These are phyloP conservation scores for Calonectria pseudoreteaudii DNA, from an alignment of 2,329 filamentous ascomycete genomes.

Conservation along the genomic window DNA sequence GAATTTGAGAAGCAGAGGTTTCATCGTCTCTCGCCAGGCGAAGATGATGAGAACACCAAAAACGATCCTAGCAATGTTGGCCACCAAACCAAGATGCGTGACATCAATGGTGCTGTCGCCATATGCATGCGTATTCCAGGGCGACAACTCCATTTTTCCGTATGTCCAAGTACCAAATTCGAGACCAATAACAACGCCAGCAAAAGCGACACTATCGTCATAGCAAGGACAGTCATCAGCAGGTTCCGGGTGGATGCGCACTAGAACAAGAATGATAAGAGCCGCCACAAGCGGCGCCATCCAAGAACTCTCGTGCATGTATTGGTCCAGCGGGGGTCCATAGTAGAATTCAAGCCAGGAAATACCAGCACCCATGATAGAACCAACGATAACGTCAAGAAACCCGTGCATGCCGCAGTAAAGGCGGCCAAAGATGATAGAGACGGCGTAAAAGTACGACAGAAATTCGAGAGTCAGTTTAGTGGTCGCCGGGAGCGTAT, in stretches of 20 bases:
- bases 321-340: conserved; percentile 74
- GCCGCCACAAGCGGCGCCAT: conserved; percentile 73
- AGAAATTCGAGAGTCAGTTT: conserved; percentile 74
- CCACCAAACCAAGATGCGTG: conserved; percentile 72
- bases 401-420: conserved; percentile 99
- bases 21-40: conserved; percentile 90
- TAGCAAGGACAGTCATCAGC: conserved; percentile 98
- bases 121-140: conserved; percentile 58
- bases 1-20: conserved; percentile 80
- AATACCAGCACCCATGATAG: conserved; percentile 77
- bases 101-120: conserved; percentile 72
- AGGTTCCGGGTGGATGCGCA: conserved; percentile 93
- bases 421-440: conserved; percentile 89
- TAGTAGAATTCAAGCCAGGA: conserved; percentile 71
- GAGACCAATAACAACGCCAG: conserved; percentile 87
- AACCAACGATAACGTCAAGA: conserved; percentile 87
- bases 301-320: conserved; percentile 74
- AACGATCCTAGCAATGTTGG: conserved; percentile 75
- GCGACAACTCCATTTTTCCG: conserved; percentile 62
- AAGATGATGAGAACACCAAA: conserved; percentile 88
- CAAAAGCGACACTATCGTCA: conserved; percentile 94
- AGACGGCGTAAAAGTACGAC: conserved; percentile 86
- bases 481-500: conserved; percentile 68
- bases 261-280: conserved; percentile 77
- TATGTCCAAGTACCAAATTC: conserved; percentile 89